Evolutionary conservation across 1,139 yeast species (phyloP).

Genomic region (Tardiomyces depauwii): DNA sequence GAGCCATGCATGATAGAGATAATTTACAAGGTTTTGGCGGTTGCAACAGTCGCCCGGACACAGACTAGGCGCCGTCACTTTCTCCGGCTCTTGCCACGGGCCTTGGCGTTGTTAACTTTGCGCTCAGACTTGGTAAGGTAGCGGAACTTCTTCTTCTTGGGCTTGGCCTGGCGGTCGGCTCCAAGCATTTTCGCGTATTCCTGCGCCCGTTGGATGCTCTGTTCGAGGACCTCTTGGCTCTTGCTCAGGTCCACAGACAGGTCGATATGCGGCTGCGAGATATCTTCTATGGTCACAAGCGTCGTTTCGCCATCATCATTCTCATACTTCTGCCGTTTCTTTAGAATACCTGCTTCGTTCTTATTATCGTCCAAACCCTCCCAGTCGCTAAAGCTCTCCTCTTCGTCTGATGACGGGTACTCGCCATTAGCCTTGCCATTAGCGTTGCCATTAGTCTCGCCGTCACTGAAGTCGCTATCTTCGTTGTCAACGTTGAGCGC

Average conservation of each 20-base stretch:
- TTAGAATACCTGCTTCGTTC: conserved; percentile 37
- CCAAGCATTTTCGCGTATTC: conserved; percentile 21
- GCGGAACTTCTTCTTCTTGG: conserved; percentile 62
- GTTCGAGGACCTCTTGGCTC: conserved; percentile 24
- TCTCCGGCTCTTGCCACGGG: neutral
- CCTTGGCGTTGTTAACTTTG: neutral
- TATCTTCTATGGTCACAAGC: conserved; percentile 21
- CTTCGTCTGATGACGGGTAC: conserved; percentile 10
- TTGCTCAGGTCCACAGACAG: conserved; percentile 19
- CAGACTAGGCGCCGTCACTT: no score
- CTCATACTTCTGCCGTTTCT: conserved; percentile 46
- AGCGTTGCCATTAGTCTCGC: conserved; percentile 8
- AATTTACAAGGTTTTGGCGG: no score
- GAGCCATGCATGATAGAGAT: no score
- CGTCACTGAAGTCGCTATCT: conserved; percentile 13
- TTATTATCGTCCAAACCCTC: conserved; percentile 22
- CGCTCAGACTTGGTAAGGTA: conserved; percentile 26
- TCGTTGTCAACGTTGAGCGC: conserved; percentile 18
- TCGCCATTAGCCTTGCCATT: conserved; percentile 11
- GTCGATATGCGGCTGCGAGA: conserved; percentile 15
- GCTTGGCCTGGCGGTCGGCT: conserved; percentile 14
- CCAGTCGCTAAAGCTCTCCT: conserved; percentile 25
- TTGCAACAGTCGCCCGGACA: no score
- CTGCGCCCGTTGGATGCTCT: conserved; percentile 24
- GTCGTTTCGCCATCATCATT: conserved; percentile 18